phyloP scores from a whole-genome alignment of 352 stramenopile species.

The Globisporangium perplexum region DNA sequence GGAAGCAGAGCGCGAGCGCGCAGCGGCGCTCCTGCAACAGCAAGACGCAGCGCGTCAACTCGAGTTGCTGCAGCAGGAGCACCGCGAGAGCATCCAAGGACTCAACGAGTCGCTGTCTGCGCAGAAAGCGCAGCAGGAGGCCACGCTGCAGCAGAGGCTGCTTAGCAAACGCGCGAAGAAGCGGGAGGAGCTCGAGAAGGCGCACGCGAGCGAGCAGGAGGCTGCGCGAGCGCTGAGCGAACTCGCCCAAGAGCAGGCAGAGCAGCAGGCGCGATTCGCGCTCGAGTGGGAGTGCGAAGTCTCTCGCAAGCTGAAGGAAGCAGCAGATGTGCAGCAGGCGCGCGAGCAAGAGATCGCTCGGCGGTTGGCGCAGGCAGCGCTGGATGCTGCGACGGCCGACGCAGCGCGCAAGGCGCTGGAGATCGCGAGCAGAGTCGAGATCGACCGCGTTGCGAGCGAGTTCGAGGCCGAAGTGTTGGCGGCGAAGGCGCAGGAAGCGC shows the following conservation, averaged over 20 bases:
- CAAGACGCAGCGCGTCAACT: conserved; percentile 35
- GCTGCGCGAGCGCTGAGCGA: conserved; percentile 1
- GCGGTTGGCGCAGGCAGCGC: conserved; percentile 9
- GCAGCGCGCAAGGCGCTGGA: conserved; percentile 27
- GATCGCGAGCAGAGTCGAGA: conserved; percentile 17
- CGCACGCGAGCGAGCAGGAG: not conserved
- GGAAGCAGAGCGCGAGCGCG: conserved; percentile 14
- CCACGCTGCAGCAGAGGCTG: conserved; percentile 40
- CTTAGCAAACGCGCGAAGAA: conserved; percentile 23
- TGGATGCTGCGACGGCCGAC: conserved; percentile 19
- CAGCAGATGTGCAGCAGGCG: conserved; percentile 2
- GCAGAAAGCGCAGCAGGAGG: conserved; percentile 33
- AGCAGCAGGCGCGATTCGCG: conserved; percentile 8
- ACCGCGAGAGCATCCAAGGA: conserved; percentile 24
- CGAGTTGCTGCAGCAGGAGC: conserved; percentile 38
- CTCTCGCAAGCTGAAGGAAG: conserved; percentile 1
- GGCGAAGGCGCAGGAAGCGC: conserved; percentile 4
- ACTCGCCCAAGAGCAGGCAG: conserved; percentile 8
- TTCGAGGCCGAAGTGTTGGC: conserved; percentile 8
- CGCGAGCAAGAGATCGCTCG: conserved; percentile 9
- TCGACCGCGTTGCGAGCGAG: conserved; percentile 24
- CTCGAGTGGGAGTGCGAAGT: conserved; percentile 10
- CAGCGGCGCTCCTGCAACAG: conserved; percentile 21
- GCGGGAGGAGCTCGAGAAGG: conserved; percentile 7
- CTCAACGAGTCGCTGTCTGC: conserved; percentile 25